Conservation (phyloP, 768 basidiomycete genomes). For the Panaeolus cyanescens region DNA sequence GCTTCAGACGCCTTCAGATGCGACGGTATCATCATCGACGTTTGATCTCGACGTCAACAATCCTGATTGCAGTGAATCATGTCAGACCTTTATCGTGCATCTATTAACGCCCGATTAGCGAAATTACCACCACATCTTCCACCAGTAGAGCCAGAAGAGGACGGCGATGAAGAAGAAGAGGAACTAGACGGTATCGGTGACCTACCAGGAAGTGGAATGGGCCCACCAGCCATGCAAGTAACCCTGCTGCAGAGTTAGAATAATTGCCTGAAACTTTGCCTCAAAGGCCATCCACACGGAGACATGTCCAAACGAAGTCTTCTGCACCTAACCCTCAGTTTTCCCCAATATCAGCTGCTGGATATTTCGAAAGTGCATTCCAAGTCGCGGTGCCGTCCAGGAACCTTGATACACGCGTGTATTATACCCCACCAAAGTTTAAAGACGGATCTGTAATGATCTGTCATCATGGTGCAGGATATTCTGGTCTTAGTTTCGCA, state of each 20-base stretch:
- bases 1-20: neutral
- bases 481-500: conserved; percentile 88
- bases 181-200: conserved; percentile 57
- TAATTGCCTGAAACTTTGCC: conserved; percentile 16
- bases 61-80: conserved; percentile 31
- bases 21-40: neutral
- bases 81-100: conserved; percentile 77
- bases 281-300: conserved; percentile 35
- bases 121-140: conserved; percentile 57
- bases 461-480: conserved; percentile 96
- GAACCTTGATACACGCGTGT: conserved; percentile 72
- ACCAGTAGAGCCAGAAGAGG: conserved; percentile 32
- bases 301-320: conserved; percentile 26
- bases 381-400: conserved; percentile 69
- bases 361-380: conserved; percentile 78
- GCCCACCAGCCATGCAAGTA: conserved; percentile 65
- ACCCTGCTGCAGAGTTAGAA: conserved; percentile 13
- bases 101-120: conserved; percentile 72
- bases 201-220: conserved; percentile 60
- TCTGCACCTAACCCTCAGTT: conserved; percentile 58
- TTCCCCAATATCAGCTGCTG: conserved; percentile 74
- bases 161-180: conserved; percentile 60
- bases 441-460: conserved; percentile 71
- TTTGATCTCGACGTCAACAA: neutral
- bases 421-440: conserved; percentile 74